Evolutionary conservation across 768 basidiomycete species (phyloP), one percentile per base, ranked within the genome.

Genomic region (Candolleomyces eurysporus): DNA sequence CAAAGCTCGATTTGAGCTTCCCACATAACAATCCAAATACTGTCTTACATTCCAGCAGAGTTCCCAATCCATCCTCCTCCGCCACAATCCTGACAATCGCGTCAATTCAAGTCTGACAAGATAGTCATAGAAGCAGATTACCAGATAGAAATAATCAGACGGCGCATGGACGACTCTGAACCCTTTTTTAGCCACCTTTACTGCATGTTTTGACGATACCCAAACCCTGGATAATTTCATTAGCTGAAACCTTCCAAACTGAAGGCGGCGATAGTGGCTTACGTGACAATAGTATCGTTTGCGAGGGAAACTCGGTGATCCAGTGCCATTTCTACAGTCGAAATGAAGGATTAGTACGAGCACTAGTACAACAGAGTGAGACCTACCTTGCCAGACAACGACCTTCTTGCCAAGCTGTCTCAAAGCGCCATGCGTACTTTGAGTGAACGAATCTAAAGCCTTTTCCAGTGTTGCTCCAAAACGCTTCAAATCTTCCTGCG

Each of bases 111-210:
- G 19, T 17, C 13, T 6, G 1, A 46, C 8, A 46, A 14, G 13
- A 46, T 6, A 21, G 7, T 9, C 26, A 22, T n/a, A 30, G 42
- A 9, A 36, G 48, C 32, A 26, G 62, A 84, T 63, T 57, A 78
- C 80, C 26, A 93, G 83, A 72, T 93, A 93, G 76, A 93, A 92
- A 72, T 84, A 89, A 67, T 92, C 85, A 7, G 85, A 87, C 0
- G 90, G 79, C 1, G 86, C 83, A 59, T 92, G 90, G 3, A 94
- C 74, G 48, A 94, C 67, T 48, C 78, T 74, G 75, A 78, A 84
- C 0, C 87, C 88, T 64, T 84, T 84, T 31, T 81, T 74, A 0
- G 84, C 84, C 5, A 91, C 89, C 0, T 80, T 75, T 0, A 76
- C 78, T 8, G 81, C 89, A 66, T 91, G 75, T 17, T 73, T 73